phyloP scores from a whole-genome alignment of 1,284 basidiomycete species.

The Paramarasmius palmivorus region DNA sequence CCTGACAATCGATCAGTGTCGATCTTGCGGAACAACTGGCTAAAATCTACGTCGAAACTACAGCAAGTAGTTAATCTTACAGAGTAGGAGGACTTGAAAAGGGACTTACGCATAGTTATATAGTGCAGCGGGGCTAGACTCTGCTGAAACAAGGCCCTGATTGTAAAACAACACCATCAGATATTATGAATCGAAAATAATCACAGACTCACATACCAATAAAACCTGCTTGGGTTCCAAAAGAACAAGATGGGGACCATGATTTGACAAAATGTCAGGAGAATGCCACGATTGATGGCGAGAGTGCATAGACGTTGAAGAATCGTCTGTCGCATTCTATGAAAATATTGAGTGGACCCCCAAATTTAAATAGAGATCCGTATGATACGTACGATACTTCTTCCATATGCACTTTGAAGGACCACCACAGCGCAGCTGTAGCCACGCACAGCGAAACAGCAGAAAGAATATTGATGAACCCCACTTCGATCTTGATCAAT shows the following conservation, averaged over 20 bases:
- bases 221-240: background rate
- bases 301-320: background rate
- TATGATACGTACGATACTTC: background rate
- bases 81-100: too few relatives aligned
- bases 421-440: background rate
- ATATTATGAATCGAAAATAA: background rate
- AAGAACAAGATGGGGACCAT: too few relatives aligned
- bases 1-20: too few relatives aligned
- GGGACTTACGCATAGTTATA: too few relatives aligned
- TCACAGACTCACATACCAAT: background rate
- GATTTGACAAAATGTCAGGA: too few relatives aligned
- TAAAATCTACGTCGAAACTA: too few relatives aligned
- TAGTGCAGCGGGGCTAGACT: conserved; percentile 19
- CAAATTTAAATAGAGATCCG: background rate
- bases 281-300: too few relatives aligned
- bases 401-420: background rate
- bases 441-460: background rate
- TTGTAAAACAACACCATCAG: background rate
- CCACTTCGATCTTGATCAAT: background rate
- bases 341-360: background rate
- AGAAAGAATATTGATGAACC: background rate
- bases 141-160: background rate
- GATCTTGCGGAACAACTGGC: too few relatives aligned
- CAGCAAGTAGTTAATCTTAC: too few relatives aligned
- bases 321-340: background rate